Conservation (phyloP, 768 basidiomycete genomes). For the Boletus huronensis region DNA sequence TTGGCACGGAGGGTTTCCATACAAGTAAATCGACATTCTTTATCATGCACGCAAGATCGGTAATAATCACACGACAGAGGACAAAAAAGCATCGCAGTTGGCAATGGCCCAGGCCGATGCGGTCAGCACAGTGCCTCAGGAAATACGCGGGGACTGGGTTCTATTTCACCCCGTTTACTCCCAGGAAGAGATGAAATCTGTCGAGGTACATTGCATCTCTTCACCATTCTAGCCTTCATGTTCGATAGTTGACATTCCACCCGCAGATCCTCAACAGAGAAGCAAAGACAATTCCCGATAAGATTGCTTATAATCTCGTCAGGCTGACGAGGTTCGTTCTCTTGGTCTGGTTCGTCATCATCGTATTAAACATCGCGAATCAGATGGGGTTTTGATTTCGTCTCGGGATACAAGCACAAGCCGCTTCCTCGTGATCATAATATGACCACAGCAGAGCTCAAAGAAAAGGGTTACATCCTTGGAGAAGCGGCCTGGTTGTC, state of each 20-base stretch:
- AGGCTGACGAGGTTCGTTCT: constrained; percentile 43
- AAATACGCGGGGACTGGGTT: constrained; percentile 79
- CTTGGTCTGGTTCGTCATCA: constrained; percentile 1
- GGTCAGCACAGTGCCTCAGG: constrained; percentile 52
- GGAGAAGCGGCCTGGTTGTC: constrained; percentile 73
- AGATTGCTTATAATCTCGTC: constrained; percentile 64
- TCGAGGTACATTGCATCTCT: constrained; percentile 45
- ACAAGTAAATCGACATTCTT: constrained; percentile 19
- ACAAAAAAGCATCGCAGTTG: constrained; percentile 18
- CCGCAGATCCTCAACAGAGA: constrained; percentile 65
- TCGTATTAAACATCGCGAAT: constrained; percentile 1
- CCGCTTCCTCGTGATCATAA: constrained; percentile 55
- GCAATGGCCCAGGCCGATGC: constrained; percentile 34
- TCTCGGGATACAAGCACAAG: constrained; percentile 82
- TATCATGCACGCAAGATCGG: background rate
- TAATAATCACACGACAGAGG: constrained; percentile 19
- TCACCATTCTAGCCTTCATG: background rate
- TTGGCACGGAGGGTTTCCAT: constrained; percentile 37
- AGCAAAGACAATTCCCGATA: constrained; percentile 67
- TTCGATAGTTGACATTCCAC: constrained; percentile 5
- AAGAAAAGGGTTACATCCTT: constrained; percentile 70
- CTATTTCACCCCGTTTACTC: constrained; percentile 92
- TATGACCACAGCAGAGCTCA: constrained; percentile 70
- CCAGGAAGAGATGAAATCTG: constrained; percentile 63
- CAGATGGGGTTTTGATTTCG: constrained; percentile 74